Conservation (phyloP, 495 filamentous ascomycete species). For the Trichoderma virens region DNA sequence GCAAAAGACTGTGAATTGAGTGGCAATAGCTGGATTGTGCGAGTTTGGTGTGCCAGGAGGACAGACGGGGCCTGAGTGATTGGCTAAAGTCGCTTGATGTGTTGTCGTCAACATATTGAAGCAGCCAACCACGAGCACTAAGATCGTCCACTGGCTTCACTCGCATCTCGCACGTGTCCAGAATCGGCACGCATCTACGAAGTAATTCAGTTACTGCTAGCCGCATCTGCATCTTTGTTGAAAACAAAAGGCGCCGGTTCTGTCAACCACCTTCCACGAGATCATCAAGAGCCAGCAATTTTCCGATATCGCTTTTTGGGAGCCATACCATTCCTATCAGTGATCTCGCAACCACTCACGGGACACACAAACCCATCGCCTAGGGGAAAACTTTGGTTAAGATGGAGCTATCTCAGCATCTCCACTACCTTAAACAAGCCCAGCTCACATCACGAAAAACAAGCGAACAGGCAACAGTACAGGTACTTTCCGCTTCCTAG, state of each 20-base stretch:
- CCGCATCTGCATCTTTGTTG: no score
- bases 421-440: slow-evolving; percentile 1
- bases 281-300: background rate
- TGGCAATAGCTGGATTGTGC: background rate
- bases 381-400: background rate
- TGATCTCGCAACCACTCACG: background rate
- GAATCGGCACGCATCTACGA: no score
- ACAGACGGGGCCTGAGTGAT: background rate
- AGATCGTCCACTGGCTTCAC: no score
- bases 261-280: no score
- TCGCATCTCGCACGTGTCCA: no score
- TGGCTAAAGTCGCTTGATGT: no score
- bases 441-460: background rate
- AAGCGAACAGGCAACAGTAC: background rate
- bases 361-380: background rate
- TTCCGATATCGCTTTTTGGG: slow-evolving; percentile 3
- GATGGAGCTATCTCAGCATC: background rate
- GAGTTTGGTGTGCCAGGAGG: background rate
- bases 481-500: background rate
- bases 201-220: no score
- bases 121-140: no score
- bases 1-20: no score
- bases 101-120: no score
- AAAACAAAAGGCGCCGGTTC: no score
- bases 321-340: background rate